A percentile compares a stretch with the other conserved stretches of the same genome.
phyloP scores from a whole-genome alignment of 129 eudicot genomes.

The Ambrosia trifida region DNA sequence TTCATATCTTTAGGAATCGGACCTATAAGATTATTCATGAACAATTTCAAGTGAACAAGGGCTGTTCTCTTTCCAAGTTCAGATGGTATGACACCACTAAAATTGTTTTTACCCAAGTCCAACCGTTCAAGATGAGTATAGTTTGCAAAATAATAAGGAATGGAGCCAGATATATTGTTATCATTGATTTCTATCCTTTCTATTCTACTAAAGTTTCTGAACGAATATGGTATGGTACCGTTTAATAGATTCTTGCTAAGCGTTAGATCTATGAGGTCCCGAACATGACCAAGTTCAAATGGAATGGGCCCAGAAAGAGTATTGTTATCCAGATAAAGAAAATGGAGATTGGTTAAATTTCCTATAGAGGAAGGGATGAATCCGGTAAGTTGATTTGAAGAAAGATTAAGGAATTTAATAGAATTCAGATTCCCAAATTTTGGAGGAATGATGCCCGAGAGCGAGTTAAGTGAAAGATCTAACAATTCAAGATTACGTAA shows the following conservation, averaged over 20 bases:
- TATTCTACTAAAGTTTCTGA: constrained; percentile 1
- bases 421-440: not conserved
- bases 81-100: constrained; percentile 5
- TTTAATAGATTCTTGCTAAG: constrained; percentile 1
- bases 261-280: constrained; percentile 1
- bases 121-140: constrained; percentile 12
- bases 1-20: not conserved
- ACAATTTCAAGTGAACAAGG: not conserved
- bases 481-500: constrained; percentile 1
- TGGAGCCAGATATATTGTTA: constrained; percentile 4
- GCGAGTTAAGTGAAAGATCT: constrained; percentile 1
- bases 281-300: not conserved
- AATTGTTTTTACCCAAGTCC: constrained; percentile 1
- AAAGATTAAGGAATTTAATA: not conserved
- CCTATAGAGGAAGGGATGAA: constrained; percentile 6
- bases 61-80: constrained; percentile 9
- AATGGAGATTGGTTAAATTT: constrained; percentile 7
- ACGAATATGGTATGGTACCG: not conserved
- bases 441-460: constrained; percentile 5
- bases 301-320: constrained; percentile 13
- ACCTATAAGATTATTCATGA: constrained; percentile 8
- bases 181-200: not conserved
- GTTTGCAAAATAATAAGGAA: constrained; percentile 11
- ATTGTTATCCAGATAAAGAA: constrained; percentile 7
- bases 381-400: not conserved